Evolutionary conservation across 1,284 basidiomycete species (phyloP).

Genomic region (Puccinia polysora): DNA sequence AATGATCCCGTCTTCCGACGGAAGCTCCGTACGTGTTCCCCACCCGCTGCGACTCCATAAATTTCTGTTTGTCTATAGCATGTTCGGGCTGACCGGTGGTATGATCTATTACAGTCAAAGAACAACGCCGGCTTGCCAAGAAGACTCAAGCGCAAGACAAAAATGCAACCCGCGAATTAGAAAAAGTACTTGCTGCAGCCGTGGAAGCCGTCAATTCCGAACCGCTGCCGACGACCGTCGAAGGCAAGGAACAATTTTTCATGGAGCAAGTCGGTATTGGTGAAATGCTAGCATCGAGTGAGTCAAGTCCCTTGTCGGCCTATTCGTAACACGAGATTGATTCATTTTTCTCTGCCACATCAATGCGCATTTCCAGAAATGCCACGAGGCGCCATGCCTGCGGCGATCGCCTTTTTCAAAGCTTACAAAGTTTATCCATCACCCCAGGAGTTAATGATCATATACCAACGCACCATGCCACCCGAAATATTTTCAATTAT

Average conservation of each 20-base stretch:
- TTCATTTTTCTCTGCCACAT: neutral
- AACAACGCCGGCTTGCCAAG: slow-evolving; percentile 35
- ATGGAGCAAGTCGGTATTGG: slow-evolving; percentile 52
- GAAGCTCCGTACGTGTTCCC: slow-evolving; percentile 49
- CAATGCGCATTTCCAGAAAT: slow-evolving; percentile 48
- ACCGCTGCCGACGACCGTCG: slow-evolving; percentile 27
- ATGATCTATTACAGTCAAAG: slow-evolving; percentile 14
- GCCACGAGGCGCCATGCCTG: slow-evolving; percentile 49
- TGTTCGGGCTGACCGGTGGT: neutral
- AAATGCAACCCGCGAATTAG: slow-evolving; percentile 21
- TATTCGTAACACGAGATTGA: neutral
- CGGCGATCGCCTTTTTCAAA: slow-evolving; percentile 52
- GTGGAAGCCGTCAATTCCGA: slow-evolving; percentile 32
- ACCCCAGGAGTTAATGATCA: slow-evolving; percentile 52
- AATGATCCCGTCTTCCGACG: slow-evolving; percentile 52
- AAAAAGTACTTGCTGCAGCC: slow-evolving; percentile 32
- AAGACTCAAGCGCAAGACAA: slow-evolving; percentile 25
- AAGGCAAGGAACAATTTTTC: slow-evolving; percentile 47
- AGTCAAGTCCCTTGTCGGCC: neutral
- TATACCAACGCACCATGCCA: slow-evolving; percentile 53
- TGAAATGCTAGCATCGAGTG: slow-evolving; percentile 48
- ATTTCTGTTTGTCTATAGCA: neutral
- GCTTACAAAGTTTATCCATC: slow-evolving; percentile 53
- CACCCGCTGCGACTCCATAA: slow-evolving; percentile 36
- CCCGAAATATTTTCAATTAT: slow-evolving; percentile 52